These are phyloP conservation scores for Aspergillus proliferans DNA, from an alignment of 2,329 filamentous ascomycete genomes.

Conservation along the genomic window DNA sequence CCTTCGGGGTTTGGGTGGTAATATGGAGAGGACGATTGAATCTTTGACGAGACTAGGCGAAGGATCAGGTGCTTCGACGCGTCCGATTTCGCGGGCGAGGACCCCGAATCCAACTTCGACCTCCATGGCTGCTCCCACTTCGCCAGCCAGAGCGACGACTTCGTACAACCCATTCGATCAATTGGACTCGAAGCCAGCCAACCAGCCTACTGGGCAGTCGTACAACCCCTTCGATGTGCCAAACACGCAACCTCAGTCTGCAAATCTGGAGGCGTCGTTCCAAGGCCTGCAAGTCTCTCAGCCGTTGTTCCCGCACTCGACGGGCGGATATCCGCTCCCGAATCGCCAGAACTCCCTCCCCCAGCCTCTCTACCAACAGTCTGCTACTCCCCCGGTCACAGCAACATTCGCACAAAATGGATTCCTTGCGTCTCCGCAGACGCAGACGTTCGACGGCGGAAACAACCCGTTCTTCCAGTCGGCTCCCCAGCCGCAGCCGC, in stretches of 20 bases:
- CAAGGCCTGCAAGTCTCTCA: slow-evolving; percentile 67
- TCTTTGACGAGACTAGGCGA: slow-evolving; percentile 77
- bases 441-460: slow-evolving; percentile 27
- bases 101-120: slow-evolving; percentile 42
- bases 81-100: slow-evolving; percentile 48
- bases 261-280: slow-evolving; percentile 61
- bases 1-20: slow-evolving; percentile 75
- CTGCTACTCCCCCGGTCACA: slow-evolving; percentile 39
- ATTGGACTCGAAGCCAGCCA: slow-evolving; percentile 34
- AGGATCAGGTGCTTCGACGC: slow-evolving; percentile 28
- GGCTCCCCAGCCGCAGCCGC: slow-evolving; percentile 9
- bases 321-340: slow-evolving; percentile 51
- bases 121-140: slow-evolving; percentile 14
- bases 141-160: slow-evolving; percentile 13
- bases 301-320: slow-evolving; percentile 68
- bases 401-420: slow-evolving; percentile 28
- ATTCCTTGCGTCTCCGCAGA: slow-evolving; percentile 30
- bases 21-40: slow-evolving; percentile 80
- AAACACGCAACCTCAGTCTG: slow-evolving; percentile 21
- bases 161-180: slow-evolving; percentile 65
- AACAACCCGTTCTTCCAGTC: slow-evolving; percentile 42
- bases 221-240: slow-evolving; percentile 65
- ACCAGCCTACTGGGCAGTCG: slow-evolving; percentile 28
- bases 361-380: slow-evolving; percentile 36
- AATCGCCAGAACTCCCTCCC: slow-evolving; percentile 35